Evolutionary conservation across 2,329 filamentous ascomycete species (phyloP).

Genomic region (Trichophyton schoenleinii): DNA sequence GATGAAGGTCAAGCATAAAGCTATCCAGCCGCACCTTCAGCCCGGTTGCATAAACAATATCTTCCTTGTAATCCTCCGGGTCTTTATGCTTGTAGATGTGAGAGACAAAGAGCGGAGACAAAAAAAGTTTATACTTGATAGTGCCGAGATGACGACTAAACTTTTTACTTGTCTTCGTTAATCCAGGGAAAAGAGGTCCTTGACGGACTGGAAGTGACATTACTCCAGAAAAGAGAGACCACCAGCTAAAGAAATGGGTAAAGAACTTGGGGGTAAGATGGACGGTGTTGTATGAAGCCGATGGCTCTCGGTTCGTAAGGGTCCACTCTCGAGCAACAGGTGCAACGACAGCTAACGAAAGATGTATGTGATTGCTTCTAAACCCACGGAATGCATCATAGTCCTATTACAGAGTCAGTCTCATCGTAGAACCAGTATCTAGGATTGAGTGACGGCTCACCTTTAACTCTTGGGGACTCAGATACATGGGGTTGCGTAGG

Average conservation of each 20-base stretch:
- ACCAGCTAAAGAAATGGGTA: constrained; percentile 97
- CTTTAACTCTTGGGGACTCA: constrained; percentile 44
- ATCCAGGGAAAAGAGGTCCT: constrained; percentile 76
- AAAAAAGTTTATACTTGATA: constrained; percentile 88
- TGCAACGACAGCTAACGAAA: constrained; percentile 82
- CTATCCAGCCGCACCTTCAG: constrained; percentile 91
- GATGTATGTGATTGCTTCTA: constrained; percentile 88
- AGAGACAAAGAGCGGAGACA: constrained; percentile 86
- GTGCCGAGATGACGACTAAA: constrained; percentile 95
- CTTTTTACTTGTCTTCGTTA: constrained; percentile 96
- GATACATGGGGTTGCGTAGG: constrained; percentile 65
- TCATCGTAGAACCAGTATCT: background rate
- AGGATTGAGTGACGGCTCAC: constrained; percentile 20
- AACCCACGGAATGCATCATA: constrained; percentile 98
- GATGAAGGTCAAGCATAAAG: constrained; percentile 93
- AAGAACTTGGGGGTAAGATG: constrained; percentile 94
- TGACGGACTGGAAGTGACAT: constrained; percentile 93
- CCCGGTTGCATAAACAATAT: constrained; percentile 80
- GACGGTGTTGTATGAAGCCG: constrained; percentile 88
- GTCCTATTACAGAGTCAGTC: constrained; percentile 19
- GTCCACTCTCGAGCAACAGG: constrained; percentile 81
- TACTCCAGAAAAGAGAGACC: constrained; percentile 87
- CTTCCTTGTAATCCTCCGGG: constrained; percentile 66
- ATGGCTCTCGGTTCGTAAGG: constrained; percentile 58
- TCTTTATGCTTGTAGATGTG: constrained; percentile 99